A percentile compares a stretch with the other conserved stretches of the same genome.
These are phyloP conservation scores for Rubia balearica DNA, from an alignment of 305 asterid genomes.

Conservation along the genomic window DNA sequence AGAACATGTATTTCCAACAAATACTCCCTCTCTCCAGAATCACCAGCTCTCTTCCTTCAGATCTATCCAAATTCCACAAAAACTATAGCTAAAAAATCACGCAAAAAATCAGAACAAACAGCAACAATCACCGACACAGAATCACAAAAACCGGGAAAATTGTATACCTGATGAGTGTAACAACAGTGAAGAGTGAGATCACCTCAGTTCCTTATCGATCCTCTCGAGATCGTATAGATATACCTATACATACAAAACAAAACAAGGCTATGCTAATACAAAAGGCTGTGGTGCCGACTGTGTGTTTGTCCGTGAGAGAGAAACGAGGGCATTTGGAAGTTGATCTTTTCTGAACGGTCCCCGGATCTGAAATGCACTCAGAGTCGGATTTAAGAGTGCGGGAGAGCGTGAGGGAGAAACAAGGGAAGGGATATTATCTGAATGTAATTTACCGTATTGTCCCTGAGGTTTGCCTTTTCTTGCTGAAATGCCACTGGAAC, in stretches of 20 bases:
- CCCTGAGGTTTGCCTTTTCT: background rate
- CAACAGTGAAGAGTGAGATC: conserved; percentile 1
- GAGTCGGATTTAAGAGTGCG: background rate
- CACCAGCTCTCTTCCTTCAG: conserved; percentile 57
- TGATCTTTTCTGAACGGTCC: background rate
- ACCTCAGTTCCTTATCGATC: background rate
- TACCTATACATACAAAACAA: background rate
- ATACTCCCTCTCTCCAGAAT: conserved; percentile 20
- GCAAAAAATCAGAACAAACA: background rate
- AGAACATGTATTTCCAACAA: conserved; percentile 35
- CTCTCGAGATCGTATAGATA: background rate
- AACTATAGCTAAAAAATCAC: background rate
- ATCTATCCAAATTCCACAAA: conserved; percentile 38
- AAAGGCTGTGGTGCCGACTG: background rate
- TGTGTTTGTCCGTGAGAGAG: background rate
- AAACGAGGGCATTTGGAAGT: background rate
- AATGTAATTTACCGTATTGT: background rate
- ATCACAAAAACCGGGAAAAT: background rate
- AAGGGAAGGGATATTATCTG: background rate
- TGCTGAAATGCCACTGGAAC: background rate
- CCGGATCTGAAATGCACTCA: background rate
- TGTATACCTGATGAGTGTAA: background rate
- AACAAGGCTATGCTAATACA: background rate
- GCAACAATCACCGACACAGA: background rate
- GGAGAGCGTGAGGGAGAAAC: background rate